Conservation (phyloP, 768 basidiomycete species). For the Cyclocybe cylindracea region DNA sequence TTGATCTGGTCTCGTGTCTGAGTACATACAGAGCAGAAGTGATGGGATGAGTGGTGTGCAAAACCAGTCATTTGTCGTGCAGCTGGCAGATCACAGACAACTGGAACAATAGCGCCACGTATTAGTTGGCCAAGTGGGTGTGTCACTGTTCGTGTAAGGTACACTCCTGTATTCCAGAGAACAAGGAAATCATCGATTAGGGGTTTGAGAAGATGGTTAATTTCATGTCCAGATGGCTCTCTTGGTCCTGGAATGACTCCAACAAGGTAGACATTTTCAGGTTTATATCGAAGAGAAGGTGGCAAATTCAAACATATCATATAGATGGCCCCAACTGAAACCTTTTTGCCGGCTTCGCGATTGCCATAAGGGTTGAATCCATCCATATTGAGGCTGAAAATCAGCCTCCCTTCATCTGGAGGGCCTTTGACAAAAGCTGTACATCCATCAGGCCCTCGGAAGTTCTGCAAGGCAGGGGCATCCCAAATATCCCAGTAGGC, state of each 20-base stretch:
- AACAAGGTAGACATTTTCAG: slow-evolving; percentile 36
- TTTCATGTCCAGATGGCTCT: slow-evolving; percentile 27
- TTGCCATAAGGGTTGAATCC: slow-evolving; percentile 32
- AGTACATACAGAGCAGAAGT: slow-evolving; percentile 21
- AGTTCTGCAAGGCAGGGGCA: neutral
- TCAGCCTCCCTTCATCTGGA: slow-evolving; percentile 7
- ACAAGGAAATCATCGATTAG: slow-evolving; percentile 35
- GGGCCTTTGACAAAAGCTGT: slow-evolving; percentile 3
- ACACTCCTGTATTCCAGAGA: slow-evolving; percentile 30
- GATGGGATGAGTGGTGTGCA: slow-evolving; percentile 6
- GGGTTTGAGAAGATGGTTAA: slow-evolving; percentile 36
- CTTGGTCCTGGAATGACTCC: slow-evolving; percentile 41
- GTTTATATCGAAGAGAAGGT: slow-evolving; percentile 19
- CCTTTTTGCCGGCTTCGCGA: slow-evolving; percentile 22
- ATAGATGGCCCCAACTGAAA: slow-evolving; percentile 24
- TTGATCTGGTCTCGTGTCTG: neutral
- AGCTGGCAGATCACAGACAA: slow-evolving; percentile 34
- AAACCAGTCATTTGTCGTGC: slow-evolving; percentile 26
- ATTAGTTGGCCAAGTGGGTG: slow-evolving; percentile 22
- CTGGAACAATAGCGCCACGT: slow-evolving; percentile 24
- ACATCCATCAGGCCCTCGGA: neutral
- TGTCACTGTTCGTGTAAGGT: slow-evolving; percentile 16
- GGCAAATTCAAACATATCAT: slow-evolving; percentile 35
- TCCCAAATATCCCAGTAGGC: slow-evolving; percentile 7
- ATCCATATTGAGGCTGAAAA: slow-evolving; percentile 31